A percentile compares a stretch with the other conserved stretches of the same genome.
phyloP scores from a whole-genome alignment of 2,329 filamentous ascomycete species.

The Verticillium tricorpus region DNA sequence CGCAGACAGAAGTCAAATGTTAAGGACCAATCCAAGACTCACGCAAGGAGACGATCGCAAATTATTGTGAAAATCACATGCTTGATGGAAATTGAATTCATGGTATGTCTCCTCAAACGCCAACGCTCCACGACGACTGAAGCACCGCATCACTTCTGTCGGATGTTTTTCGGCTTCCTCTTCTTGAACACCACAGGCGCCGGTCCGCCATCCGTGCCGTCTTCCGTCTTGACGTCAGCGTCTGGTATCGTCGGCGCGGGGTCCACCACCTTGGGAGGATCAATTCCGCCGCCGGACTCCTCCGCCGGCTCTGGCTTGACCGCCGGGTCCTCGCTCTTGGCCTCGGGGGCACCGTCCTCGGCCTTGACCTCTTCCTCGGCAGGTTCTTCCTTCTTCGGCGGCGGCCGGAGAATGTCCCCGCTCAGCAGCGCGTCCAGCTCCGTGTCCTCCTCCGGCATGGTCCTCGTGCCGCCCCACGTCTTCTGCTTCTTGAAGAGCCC shows the following conservation, averaged over 20 bases:
- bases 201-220: slow-evolving; percentile 20
- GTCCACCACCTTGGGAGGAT: slow-evolving; percentile 6
- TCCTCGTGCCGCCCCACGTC: slow-evolving; percentile 49
- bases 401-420: slow-evolving; percentile 23
- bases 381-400: slow-evolving; percentile 22
- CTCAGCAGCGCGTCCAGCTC: slow-evolving; percentile 61
- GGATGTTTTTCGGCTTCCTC: slow-evolving; percentile 63
- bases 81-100: not conserved
- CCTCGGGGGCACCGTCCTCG: slow-evolving; percentile 13
- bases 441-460: slow-evolving; percentile 39
- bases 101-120: not conserved
- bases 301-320: slow-evolving; percentile 35
- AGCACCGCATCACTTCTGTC: slow-evolving; percentile 44
- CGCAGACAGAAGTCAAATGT: no score
- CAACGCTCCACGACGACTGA: not conserved
- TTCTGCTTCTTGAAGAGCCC: slow-evolving; percentile 56
- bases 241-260: slow-evolving; percentile 3
- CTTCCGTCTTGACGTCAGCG: slow-evolving; percentile 37
- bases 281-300: slow-evolving; percentile 10
- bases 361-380: slow-evolving; percentile 18
- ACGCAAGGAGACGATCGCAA: no score
- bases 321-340: slow-evolving; percentile 19
- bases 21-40: no score
- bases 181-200: slow-evolving; percentile 72
- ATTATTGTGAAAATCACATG: no score